Conservation (phyloP, 2,329 filamentous ascomycete genomes). For the Tolypocladium endophyticum region DNA sequence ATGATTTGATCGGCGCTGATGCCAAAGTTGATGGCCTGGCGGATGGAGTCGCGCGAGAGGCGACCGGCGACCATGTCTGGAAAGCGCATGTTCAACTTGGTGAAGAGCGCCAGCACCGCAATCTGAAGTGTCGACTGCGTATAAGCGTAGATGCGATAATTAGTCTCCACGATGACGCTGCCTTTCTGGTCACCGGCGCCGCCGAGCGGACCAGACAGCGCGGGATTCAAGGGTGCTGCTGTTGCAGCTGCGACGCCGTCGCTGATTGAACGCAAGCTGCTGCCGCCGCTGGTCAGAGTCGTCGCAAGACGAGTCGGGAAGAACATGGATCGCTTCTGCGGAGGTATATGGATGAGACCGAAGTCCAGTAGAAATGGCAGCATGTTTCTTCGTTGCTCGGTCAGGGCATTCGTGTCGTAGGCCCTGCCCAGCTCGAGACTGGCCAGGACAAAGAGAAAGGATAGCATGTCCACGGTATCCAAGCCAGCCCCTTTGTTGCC, state of each 20-base stretch:
- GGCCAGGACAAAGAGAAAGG: conserved; percentile 91
- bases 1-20: conserved; percentile 96
- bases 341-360: conserved; percentile 72
- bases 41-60: conserved; percentile 79
- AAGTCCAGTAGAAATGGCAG: conserved; percentile 86
- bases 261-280: conserved; percentile 59
- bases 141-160: conserved; percentile 96
- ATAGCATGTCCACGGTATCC: conserved; percentile 87
- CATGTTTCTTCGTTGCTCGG: conserved; percentile 74
- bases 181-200: conserved; percentile 46
- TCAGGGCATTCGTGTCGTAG: conserved; percentile 79
- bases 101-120: conserved; percentile 83
- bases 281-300: conserved; percentile 77
- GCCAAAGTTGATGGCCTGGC: conserved; percentile 74
- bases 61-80: conserved; percentile 90
- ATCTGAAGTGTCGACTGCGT: conserved; percentile 91
- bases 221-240: conserved; percentile 26
- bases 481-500: conserved; percentile 47
- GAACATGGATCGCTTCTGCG: conserved; percentile 49
- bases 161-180: conserved; percentile 94
- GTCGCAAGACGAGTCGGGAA: conserved; percentile 93
- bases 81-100: conserved; percentile 79
- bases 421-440: conserved; percentile 84
- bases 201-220: conserved; percentile 25
- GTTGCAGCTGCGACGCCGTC: conserved; percentile 60